phyloP scores from a whole-genome alignment of 2,329 filamentous ascomycete genomes.

The Aschersonia sp. region DNA sequence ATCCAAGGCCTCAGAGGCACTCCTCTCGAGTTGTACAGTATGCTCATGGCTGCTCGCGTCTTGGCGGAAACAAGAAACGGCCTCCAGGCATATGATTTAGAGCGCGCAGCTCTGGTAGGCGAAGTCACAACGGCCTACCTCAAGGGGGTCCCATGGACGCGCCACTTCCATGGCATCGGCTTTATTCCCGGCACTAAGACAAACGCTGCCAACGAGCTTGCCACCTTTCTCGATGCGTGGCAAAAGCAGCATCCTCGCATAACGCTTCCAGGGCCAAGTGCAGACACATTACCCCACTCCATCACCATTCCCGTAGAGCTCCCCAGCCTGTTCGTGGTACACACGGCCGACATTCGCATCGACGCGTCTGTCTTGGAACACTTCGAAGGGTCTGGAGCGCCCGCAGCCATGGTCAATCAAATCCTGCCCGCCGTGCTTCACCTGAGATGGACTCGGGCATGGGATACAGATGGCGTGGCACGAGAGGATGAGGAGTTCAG shows the following conservation, averaged over 20 bases:
- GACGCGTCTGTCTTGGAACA: conserved; percentile 19
- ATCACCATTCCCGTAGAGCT: conserved; percentile 87
- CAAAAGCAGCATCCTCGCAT: conserved; percentile 14
- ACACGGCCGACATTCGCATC: conserved; percentile 58
- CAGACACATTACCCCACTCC: conserved; percentile 26
- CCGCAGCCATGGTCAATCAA: conserved; percentile 45
- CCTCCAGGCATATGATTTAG: conserved; percentile 35
- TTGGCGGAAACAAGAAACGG: conserved; percentile 26
- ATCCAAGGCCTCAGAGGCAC: conserved; percentile 21
- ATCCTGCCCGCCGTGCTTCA: conserved; percentile 47
- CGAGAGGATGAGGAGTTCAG: conserved; percentile 53
- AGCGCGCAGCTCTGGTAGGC: conserved; percentile 38
- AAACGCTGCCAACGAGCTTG: conserved; percentile 12
- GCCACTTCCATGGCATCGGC: conserved; percentile 35
- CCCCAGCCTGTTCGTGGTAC: conserved; percentile 66
- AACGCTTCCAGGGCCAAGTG: conserved; percentile 9
- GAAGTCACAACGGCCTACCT: conserved; percentile 35
- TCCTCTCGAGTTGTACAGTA: conserved; percentile 28
- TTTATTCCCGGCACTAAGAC: conserved; percentile 18
- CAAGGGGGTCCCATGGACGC: conserved; percentile 29
- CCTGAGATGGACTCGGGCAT: conserved; percentile 46
- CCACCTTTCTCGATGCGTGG: conserved; percentile 17
- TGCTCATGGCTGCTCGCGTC: conserved; percentile 29
- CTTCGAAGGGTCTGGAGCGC: conserved; percentile 18
- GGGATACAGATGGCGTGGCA: conserved; percentile 34